These are phyloP conservation scores for Melaleuca quinquenervia DNA, from an alignment of 345 rosid genomes.

Conservation along the genomic window DNA sequence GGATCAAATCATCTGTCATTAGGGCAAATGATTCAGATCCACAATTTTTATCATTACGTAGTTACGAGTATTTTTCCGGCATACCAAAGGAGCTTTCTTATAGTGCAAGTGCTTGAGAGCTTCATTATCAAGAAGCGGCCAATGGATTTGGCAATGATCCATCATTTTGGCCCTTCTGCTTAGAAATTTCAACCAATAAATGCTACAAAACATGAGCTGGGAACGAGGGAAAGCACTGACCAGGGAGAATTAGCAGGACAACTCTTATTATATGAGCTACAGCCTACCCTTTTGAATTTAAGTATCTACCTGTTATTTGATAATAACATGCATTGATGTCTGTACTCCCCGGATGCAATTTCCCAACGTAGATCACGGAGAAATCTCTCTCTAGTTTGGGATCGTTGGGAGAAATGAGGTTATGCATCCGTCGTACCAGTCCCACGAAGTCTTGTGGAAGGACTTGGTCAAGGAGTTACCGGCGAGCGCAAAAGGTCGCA, in stretches of 20 bases:
- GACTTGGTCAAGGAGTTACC: background rate
- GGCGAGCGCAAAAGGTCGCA: background rate
- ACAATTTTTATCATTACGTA: background rate
- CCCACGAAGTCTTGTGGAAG: background rate
- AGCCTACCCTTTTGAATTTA: background rate
- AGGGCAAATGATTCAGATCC: too few species aligned
- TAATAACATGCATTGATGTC: background rate
- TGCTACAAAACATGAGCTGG: background rate
- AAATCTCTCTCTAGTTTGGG: background rate
- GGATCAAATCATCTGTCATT: too few species aligned
- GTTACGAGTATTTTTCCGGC: background rate
- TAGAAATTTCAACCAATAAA: background rate
- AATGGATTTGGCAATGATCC: background rate
- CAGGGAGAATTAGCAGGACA: background rate
- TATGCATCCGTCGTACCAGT: background rate
- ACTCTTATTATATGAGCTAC: background rate
- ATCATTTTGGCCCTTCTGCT: background rate
- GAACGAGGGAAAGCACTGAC: background rate
- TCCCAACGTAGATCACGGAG: background rate
- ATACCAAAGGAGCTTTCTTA: background rate
- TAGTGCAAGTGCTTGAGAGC: background rate
- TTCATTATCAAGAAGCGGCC: background rate
- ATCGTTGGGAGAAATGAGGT: background rate
- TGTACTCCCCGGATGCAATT: background rate
- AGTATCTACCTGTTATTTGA: background rate